These are phyloP conservation scores for Rhododendron henanense DNA, from an alignment of 148 eudicot genomes.

Conservation along the genomic window DNA sequence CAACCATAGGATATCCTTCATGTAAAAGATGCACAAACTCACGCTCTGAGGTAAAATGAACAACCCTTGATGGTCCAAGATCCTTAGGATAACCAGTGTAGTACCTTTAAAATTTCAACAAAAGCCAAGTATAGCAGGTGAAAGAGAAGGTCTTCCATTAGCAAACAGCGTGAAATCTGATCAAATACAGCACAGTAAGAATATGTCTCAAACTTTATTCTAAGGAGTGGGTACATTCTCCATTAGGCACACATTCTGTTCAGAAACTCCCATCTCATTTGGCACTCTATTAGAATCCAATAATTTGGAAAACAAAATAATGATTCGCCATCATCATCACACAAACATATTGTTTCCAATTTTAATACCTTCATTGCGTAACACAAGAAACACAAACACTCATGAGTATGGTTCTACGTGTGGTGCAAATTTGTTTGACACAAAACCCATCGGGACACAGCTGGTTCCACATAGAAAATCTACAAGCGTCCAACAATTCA, in stretches of 20 bases:
- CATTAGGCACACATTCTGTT: neutral
- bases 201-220: neutral
- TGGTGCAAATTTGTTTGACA: neutral
- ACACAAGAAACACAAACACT: neutral
- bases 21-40: conserved; percentile 91
- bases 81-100: conserved; percentile 96
- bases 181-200: neutral
- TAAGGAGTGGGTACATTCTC: neutral
- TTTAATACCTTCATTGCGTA: neutral
- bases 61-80: conserved; percentile 81
- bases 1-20: conserved; percentile 83
- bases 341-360: neutral
- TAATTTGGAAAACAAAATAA: neutral
- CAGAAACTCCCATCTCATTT: neutral
- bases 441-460: neutral
- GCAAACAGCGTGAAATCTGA: neutral
- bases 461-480: neutral
- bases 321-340: neutral
- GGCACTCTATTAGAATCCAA: neutral
- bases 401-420: neutral
- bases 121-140: conserved; percentile 2
- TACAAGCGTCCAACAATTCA: neutral
- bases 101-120: conserved; percentile 45
- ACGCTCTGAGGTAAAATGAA: conserved; percentile 93
- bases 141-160: neutral